Percentiles rank a stretch among this genome's conserved stretches.
Evolutionary conservation across 495 filamentous ascomycete genomes (phyloP).

Genomic region (Lasiosphaeris hirsuta): DNA sequence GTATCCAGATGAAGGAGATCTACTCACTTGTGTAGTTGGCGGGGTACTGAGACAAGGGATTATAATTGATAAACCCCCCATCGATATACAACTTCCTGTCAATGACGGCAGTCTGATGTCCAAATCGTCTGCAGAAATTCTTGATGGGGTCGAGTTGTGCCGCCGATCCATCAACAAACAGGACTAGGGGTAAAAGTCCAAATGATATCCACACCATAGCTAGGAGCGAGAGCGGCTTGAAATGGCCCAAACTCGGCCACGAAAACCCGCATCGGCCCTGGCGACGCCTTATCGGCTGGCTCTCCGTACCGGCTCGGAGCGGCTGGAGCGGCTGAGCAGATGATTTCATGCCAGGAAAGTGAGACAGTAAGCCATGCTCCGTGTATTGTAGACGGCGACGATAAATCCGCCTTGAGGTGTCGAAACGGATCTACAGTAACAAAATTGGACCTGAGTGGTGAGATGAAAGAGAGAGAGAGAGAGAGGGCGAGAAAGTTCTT

Average conservation of each 20-base stretch:
- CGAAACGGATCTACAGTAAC: too few species aligned
- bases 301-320: too few species aligned
- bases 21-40: slow-evolving; percentile 47
- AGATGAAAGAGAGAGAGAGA: too few species aligned
- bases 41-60: slow-evolving; percentile 41
- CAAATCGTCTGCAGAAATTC: slow-evolving; percentile 51
- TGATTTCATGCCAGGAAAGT: not conserved
- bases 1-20: not conserved
- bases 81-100: slow-evolving; percentile 53
- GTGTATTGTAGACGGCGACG: not conserved
- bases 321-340: not conserved
- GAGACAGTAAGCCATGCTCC: not conserved
- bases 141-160: slow-evolving; percentile 39
- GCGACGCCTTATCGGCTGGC: too few species aligned
- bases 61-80: slow-evolving; percentile 50
- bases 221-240: too few species aligned
- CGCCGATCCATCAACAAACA: not conserved
- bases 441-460: too few species aligned
- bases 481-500: too few species aligned
- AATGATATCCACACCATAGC: not conserved
- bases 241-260: too few species aligned
- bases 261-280: too few species aligned
- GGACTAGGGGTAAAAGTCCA: not conserved
- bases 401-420: too few species aligned
- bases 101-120: slow-evolving; percentile 49